Evolutionary conservation across 257 asterid genomes (phyloP).

Genomic region (Jacaranda mimosifolia): DNA sequence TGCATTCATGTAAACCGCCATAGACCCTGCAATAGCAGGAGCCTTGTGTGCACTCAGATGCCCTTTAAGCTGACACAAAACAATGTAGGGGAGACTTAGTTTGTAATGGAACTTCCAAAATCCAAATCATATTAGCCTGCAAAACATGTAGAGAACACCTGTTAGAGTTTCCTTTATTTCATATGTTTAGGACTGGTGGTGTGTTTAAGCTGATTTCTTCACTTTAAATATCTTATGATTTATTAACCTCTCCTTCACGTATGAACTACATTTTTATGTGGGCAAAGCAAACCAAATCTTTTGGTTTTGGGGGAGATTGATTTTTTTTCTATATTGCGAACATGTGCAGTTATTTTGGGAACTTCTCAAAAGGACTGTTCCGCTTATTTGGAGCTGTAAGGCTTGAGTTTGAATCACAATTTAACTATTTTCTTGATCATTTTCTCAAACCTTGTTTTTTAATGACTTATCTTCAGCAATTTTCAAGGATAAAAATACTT

Average conservation of each 20-base stretch:
- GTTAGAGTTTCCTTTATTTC: background rate
- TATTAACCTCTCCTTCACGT: background rate
- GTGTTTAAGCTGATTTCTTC: slow-evolving; percentile 6
- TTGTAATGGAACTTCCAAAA: background rate
- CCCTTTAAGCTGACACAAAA: background rate
- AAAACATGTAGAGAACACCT: background rate
- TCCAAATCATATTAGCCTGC: no score
- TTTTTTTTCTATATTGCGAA: background rate
- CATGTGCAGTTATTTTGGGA: background rate
- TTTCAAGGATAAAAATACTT: background rate
- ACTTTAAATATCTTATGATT: background rate
- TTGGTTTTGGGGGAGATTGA: background rate
- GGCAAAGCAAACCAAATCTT: background rate
- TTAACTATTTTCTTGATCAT: no score
- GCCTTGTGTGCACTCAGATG: background rate
- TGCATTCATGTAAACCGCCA: slow-evolving; percentile 11
- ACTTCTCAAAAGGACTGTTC: slow-evolving; percentile 6
- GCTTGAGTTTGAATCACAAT: no score
- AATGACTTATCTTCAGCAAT: background rate
- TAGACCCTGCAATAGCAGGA: slow-evolving; percentile 19
- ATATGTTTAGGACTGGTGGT: background rate
- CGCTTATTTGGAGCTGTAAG: background rate
- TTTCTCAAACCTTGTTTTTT: no score
- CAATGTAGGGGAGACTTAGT: slow-evolving; percentile 13
- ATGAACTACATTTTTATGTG: background rate